These are phyloP conservation scores for Leccinum longicurvipes DNA, from an alignment of 768 basidiomycete species.

Conservation along the genomic window DNA sequence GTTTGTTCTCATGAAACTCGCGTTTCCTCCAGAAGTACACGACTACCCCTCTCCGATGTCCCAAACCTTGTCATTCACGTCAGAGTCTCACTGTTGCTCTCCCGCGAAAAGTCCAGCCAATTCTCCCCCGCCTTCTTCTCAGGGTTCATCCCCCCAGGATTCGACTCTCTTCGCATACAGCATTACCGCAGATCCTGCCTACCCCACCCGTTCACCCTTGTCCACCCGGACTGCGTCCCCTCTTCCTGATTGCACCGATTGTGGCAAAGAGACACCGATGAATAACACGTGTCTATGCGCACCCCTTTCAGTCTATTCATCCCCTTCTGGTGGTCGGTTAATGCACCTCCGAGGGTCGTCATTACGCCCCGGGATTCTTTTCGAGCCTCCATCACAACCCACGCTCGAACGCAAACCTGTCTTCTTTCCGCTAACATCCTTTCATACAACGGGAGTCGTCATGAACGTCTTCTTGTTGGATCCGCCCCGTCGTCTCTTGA, in stretches of 20 bases:
- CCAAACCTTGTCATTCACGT: slow-evolving; percentile 7
- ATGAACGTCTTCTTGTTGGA: slow-evolving; percentile 79
- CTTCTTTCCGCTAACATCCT: slow-evolving; percentile 60
- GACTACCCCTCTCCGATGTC: slow-evolving; percentile 27
- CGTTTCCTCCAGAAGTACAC: slow-evolving; percentile 51
- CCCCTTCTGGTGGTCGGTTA: slow-evolving; percentile 4
- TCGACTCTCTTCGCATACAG: slow-evolving; percentile 15
- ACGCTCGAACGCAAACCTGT: slow-evolving; percentile 34
- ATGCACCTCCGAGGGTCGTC: not conserved
- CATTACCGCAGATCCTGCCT: slow-evolving; percentile 4
- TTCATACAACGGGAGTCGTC: slow-evolving; percentile 63
- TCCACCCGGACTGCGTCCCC: slow-evolving; percentile 22
- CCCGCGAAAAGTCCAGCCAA: slow-evolving; percentile 26
- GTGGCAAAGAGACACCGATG: slow-evolving; percentile 13
- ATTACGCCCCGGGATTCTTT: slow-evolving; percentile 7
- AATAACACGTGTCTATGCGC: slow-evolving; percentile 1
- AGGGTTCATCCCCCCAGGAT: slow-evolving; percentile 26
- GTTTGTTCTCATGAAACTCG: slow-evolving; percentile 66
- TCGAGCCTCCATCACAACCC: slow-evolving; percentile 12
- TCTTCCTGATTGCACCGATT: slow-evolving; percentile 16
- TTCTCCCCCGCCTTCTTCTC: slow-evolving; percentile 28
- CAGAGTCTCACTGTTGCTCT: slow-evolving; percentile 15
- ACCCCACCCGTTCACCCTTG: slow-evolving; percentile 21
- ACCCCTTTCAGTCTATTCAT: slow-evolving; percentile 4
- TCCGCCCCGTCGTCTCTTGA: slow-evolving; percentile 54